Evolutionary conservation across 345 rosid genomes (phyloP).

Genomic region (Lumnitzera littorea): DNA sequence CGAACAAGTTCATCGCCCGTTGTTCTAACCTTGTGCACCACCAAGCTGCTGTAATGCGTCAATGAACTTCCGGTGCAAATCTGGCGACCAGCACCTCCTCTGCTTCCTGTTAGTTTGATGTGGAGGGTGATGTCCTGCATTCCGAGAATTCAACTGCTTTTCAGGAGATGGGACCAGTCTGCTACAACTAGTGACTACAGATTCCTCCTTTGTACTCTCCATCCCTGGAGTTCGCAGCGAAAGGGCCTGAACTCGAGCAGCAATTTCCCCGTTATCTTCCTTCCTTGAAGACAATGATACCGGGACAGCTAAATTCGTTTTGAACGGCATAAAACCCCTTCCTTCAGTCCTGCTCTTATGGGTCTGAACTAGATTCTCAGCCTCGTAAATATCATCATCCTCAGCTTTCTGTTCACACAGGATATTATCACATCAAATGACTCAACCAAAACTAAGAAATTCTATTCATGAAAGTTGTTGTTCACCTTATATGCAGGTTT

Average conservation of each 20-base stretch:
- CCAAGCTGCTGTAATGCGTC: constrained; percentile 39
- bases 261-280: constrained; percentile 17
- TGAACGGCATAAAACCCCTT: constrained; percentile 28
- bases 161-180: background rate
- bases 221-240: constrained; percentile 1
- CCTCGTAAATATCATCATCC: constrained; percentile 6
- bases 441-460: background rate
- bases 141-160: background rate
- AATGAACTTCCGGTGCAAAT: constrained; percentile 32
- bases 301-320: constrained; percentile 2
- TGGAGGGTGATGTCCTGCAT: background rate
- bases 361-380: constrained; percentile 22
- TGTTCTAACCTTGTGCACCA: constrained; percentile 29
- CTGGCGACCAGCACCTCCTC: constrained; percentile 42
- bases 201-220: constrained; percentile 5
- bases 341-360: constrained; percentile 21
- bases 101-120: constrained; percentile 23
- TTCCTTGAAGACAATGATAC: constrained; percentile 8
- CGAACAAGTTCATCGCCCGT: no score
- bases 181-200: background rate
- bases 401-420: constrained; percentile 32
- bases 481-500: constrained; percentile 12
- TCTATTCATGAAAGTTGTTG: background rate
- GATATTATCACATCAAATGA: background rate
- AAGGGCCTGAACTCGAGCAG: background rate